Evolutionary conservation across 805 yeast species (phyloP), one percentile per base, ranked within the genome.

Genomic region (Starmerella cellae): DNA sequence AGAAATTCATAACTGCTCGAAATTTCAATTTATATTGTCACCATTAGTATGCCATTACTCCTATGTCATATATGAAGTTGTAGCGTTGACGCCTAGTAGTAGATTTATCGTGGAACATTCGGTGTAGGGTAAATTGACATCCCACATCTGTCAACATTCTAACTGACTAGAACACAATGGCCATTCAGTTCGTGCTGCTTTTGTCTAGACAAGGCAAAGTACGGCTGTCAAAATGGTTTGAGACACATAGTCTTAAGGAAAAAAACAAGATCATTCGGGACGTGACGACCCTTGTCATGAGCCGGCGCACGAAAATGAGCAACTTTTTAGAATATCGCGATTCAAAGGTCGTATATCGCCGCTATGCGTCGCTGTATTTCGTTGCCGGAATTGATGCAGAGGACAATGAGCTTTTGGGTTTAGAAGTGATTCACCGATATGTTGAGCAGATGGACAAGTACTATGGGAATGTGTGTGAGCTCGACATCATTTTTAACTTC

Each of bases 401-500:
- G 36, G 95, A 82, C 56, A 91, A 91, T 60, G 98, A 91, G 59
- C 68, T 91, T 49, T 62, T 83, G 42, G 77, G 93, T 1, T 66
- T 91, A 43, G 98, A 91, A 56, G 66, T 81, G 16, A 78, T 91
- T 39, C 98, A 91, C 60, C 69, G 96, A 47, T 91, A 78, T 59
- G 98, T 91, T 32, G 98, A 91, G 60, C 85, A 83, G 50, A 84
- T 91, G 95, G 98, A 91, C 66, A 79, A 81, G 53, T 76, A 85
- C 46, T 91, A 83, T 58, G 96, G 95, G 11, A 88, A 84, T 56
- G 98, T 91, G 16, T 85, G 96, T 63, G 98, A 91, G 60, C 68
- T 91, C 55, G 98, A 91, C 63, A 91, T 91, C 48, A 91, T 91
- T 38, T 91, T 91, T 71, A 91, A 93, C 56, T 91, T 91, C 64